Base-by-base conservation (phyloP, 2,329 filamentous ascomycete species). In the Arthroderma uncinatum region DNA sequence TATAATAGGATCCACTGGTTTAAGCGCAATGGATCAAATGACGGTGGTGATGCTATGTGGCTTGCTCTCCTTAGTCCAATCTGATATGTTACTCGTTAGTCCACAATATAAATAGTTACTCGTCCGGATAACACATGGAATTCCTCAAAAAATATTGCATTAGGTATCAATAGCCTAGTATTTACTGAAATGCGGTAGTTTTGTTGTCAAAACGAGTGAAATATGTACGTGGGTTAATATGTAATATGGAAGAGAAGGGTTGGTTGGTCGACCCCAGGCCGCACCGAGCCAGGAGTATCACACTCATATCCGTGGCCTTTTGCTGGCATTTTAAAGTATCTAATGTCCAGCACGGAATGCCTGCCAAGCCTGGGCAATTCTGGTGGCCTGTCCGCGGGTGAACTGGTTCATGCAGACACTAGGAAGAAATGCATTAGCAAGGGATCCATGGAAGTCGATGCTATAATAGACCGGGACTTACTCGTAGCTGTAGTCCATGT, bases 401-500 rank as follows among this genome's bases (percentile, higher is more conserved):
- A 70, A 70, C 28, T 63, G 54, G 47, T 60, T 65, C 42, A 64
- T 63, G 62, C 65, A 59, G 23, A 25, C 4, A 23, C 58, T 59
- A 33, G 19, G 62, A 3, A 52, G 52, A 44, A 54, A 59, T 60
- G 19, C n/a, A 14, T 28, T 23, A 56, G 33, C 44, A 10, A 47
- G 48, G 44, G 25, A 5, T 19, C 25, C 21, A 25, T 21, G 30
- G 9, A 56, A 16, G 44, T n/a, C 19, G 30, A 14, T 21, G 9
- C 28, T 10, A 54, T 37, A 23, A 28, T 23, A 36, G 28, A 42
- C 12, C 23, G 16, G 7, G 2, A 56, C 61, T 63, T 61, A 56
- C 62, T 65, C 64, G 44, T 59, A 53, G 10, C 63, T 64, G 59
- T 70, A 70, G 60, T 69, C 65, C 68, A 70, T 70, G 62, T 62